phyloP scores from a whole-genome alignment of 352 stramenopile genomes.

The Phytopythium ostracodes region DNA sequence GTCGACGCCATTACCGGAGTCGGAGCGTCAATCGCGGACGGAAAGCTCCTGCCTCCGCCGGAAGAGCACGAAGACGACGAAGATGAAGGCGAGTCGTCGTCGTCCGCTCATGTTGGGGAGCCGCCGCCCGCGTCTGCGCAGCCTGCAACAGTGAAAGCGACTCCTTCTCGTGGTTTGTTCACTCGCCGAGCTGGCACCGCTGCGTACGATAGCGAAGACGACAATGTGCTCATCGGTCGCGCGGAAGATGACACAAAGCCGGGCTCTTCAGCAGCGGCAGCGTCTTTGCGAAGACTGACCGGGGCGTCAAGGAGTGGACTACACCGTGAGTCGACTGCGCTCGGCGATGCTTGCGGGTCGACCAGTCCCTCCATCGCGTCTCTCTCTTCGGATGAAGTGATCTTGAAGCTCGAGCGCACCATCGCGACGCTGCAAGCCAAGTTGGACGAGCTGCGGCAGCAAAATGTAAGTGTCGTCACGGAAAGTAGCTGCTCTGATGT shows the following conservation, averaged over 20 bases:
- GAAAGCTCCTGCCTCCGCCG: constrained; percentile 1
- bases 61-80: constrained; percentile 9
- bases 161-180: constrained; percentile 59
- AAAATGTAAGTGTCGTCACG: constrained; percentile 50
- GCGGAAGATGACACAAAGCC: constrained; percentile 30
- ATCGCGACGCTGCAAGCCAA: constrained; percentile 48
- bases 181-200: constrained; percentile 35
- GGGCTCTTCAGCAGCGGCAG: neutral
- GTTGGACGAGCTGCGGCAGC: constrained; percentile 65
- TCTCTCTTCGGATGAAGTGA: constrained; percentile 20
- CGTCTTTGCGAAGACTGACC: neutral
- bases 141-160: constrained; percentile 21
- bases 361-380: neutral
- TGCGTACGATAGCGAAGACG: constrained; percentile 43
- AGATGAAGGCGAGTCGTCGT: constrained; percentile 7
- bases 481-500: neutral
- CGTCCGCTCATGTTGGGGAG: neutral
- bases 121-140: constrained; percentile 9
- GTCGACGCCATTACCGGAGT: constrained; percentile 12
- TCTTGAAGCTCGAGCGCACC: constrained; percentile 55
- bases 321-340: neutral
- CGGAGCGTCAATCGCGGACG: constrained; percentile 3
- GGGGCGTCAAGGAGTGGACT: neutral
- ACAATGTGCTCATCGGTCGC: constrained; percentile 59
- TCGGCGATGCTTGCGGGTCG: neutral